A percentile compares a stretch with the other conserved stretches of the same genome.
Conservation (phyloP, 441 rosid species). For the Adansonia grandidieri region DNA sequence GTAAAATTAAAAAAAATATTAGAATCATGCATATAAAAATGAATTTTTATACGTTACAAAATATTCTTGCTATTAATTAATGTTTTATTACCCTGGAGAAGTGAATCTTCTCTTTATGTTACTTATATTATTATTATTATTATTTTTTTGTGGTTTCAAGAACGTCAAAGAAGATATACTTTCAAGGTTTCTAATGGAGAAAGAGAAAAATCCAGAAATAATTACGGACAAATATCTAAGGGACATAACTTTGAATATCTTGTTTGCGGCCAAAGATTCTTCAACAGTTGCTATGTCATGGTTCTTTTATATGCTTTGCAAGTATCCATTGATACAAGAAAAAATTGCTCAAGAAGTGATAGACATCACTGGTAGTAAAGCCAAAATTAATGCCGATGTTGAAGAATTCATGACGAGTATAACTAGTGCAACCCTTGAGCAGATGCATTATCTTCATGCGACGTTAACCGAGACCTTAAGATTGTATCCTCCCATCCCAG, state of each 20-base stretch:
- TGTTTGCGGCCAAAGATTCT: constrained; percentile 42
- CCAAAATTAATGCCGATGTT: too few species aligned
- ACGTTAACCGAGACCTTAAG: constrained; percentile 75
- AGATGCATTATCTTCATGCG: constrained; percentile 81
- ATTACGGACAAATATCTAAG: constrained; percentile 56
- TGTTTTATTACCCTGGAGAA: too few species aligned
- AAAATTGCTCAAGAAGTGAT: constrained; percentile 58
- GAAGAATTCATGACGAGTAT: too few species aligned
- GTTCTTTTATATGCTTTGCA: constrained; percentile 77
- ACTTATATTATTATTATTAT: too few species aligned
- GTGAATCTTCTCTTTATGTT: too few species aligned
- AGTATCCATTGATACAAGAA: constrained; percentile 69
- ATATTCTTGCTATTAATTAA: too few species aligned
- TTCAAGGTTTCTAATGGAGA: constrained; percentile 36
- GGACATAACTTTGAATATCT: constrained; percentile 35
- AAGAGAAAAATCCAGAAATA: constrained; percentile 35
- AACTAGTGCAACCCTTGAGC: constrained; percentile 39
- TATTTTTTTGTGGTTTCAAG: neutral
- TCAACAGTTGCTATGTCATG: constrained; percentile 58
- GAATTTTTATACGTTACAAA: too few species aligned
- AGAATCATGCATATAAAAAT: too few species aligned
- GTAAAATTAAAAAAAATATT: too few species aligned
- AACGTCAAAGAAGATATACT: constrained; percentile 36
- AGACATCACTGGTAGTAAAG: constrained; percentile 34
- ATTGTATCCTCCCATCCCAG: constrained; percentile 70